Percentiles rank a stretch among this genome's conserved stretches.
Evolutionary conservation across 2,329 filamentous ascomycete genomes (phyloP).

Genomic region (Fusarium euwallaceae): DNA sequence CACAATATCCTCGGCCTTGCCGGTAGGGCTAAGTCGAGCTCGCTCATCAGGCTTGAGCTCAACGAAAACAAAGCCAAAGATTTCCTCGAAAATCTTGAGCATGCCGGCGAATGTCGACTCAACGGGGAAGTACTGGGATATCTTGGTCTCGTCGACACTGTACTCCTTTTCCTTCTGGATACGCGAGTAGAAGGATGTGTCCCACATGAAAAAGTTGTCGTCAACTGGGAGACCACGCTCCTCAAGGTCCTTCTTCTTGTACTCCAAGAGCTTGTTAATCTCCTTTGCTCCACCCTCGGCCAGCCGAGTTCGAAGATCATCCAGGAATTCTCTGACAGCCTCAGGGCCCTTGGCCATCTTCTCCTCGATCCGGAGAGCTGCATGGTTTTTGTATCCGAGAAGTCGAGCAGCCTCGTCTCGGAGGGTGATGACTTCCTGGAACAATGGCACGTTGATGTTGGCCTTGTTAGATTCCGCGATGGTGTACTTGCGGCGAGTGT

Average conservation of each 20-base stretch:
- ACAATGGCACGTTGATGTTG: constrained; percentile 78
- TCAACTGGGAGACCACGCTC: constrained; percentile 71
- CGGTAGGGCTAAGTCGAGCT: constrained; percentile 73
- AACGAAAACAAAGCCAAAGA: constrained; percentile 85
- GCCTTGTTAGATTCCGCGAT: constrained; percentile 86
- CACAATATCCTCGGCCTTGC: constrained; percentile 77
- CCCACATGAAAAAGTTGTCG: constrained; percentile 85
- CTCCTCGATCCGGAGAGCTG: constrained; percentile 80
- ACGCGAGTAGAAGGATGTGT: constrained; percentile 83
- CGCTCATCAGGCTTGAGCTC: constrained; percentile 77
- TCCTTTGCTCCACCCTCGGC: constrained; percentile 79
- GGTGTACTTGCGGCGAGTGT: constrained; percentile 77
- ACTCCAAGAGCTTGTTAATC: constrained; percentile 74
- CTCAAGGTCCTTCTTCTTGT: constrained; percentile 79
- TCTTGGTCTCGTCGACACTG: constrained; percentile 82
- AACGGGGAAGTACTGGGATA: constrained; percentile 88
- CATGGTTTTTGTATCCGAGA: constrained; percentile 82
- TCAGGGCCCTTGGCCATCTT: constrained; percentile 87
- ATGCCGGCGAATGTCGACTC: constrained; percentile 80
- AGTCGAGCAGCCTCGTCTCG: constrained; percentile 84
- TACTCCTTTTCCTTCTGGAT: constrained; percentile 86
- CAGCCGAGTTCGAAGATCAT: constrained; percentile 76
- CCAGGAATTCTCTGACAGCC: constrained; percentile 79
- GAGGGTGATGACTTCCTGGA: constrained; percentile 80
- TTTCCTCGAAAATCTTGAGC: constrained; percentile 85